Percentiles rank a stretch among this genome's conserved stretches.
These are phyloP conservation scores for Bondarzewia mesenterica DNA, from an alignment of 1,284 basidiomycete genomes.

Conservation along the genomic window DNA sequence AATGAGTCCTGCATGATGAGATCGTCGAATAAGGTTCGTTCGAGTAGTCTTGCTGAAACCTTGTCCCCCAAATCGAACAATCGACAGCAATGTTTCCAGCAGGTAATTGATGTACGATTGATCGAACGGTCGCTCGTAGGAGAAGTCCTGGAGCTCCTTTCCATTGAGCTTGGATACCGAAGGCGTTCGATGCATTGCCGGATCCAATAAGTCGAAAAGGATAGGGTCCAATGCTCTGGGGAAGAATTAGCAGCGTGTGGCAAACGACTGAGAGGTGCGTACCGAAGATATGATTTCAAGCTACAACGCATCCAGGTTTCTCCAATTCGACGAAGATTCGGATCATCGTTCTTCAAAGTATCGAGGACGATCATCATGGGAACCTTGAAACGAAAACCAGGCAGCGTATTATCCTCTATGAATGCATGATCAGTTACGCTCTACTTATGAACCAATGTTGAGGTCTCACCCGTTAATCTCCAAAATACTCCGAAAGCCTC, in stretches of 20 bases:
- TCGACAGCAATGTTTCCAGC: slow-evolving; percentile 68
- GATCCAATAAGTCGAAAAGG: slow-evolving; percentile 71
- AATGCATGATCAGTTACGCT: too few species aligned
- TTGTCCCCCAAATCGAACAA: slow-evolving; percentile 84
- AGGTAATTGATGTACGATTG: slow-evolving; percentile 65
- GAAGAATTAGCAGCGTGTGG: slow-evolving; percentile 6
- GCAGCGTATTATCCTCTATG: slow-evolving; percentile 73
- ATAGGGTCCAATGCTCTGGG: slow-evolving; percentile 81
- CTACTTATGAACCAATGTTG: too few species aligned
- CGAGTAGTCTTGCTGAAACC: slow-evolving; percentile 72
- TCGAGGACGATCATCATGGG: slow-evolving; percentile 88
- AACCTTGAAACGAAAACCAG: slow-evolving; percentile 74
- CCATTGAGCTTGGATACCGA: slow-evolving; percentile 47
- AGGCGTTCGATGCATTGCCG: slow-evolving; percentile 48
- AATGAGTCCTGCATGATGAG: slow-evolving; percentile 49
- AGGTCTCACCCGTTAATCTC: slow-evolving; percentile 83
- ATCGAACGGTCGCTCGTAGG: slow-evolving; percentile 73
- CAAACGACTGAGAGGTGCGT: slow-evolving; percentile 13
- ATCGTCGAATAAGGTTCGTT: slow-evolving; percentile 50
- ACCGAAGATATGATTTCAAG: slow-evolving; percentile 87
- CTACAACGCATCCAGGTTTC: slow-evolving; percentile 96
- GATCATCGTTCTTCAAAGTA: slow-evolving; percentile 69
- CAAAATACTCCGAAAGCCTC: slow-evolving; percentile 91
- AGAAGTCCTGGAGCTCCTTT: slow-evolving; percentile 56
- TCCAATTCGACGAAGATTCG: slow-evolving; percentile 64